Evolutionary conservation across 768 basidiomycete species (phyloP).

Genomic region (Suillus weaverae): DNA sequence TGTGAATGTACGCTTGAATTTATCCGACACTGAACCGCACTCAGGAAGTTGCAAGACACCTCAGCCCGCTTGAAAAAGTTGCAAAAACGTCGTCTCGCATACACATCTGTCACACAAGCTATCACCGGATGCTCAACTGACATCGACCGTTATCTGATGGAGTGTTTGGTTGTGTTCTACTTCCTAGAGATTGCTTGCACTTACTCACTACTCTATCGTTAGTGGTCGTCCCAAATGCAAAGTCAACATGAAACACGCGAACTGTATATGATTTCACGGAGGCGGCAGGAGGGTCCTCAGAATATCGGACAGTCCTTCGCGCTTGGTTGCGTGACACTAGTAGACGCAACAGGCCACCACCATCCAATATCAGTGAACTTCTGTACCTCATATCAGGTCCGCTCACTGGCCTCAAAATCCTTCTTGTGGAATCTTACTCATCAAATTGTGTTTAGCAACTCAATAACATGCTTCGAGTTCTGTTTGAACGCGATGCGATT

Average conservation of each 20-base stretch:
- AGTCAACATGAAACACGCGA: not conserved
- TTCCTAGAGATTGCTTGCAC: not conserved
- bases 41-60: no score
- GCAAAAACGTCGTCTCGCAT: not conserved
- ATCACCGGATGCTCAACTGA: not conserved
- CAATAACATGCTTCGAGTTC: conserved; percentile 17
- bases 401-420: not conserved
- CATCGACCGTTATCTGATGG: not conserved
- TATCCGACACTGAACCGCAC: no score
- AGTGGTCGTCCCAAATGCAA: not conserved
- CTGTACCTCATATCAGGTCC: conserved; percentile 26
- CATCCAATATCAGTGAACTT: conserved; percentile 27
- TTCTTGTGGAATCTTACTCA: not conserved
- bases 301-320: no score
- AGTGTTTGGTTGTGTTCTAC: not conserved
- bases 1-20: no score
- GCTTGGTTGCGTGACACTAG: not conserved
- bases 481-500: conserved; percentile 16
- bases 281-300: conserved; percentile 6
- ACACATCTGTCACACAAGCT: not conserved
- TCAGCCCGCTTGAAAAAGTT: not conserved
- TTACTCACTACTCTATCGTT: not conserved
- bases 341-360: conserved; percentile 8
- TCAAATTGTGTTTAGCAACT: conserved; percentile 19
- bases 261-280: not conserved